phyloP scores from a whole-genome alignment of 257 asterid genomes.

The Lavandula angustifolia region DNA sequence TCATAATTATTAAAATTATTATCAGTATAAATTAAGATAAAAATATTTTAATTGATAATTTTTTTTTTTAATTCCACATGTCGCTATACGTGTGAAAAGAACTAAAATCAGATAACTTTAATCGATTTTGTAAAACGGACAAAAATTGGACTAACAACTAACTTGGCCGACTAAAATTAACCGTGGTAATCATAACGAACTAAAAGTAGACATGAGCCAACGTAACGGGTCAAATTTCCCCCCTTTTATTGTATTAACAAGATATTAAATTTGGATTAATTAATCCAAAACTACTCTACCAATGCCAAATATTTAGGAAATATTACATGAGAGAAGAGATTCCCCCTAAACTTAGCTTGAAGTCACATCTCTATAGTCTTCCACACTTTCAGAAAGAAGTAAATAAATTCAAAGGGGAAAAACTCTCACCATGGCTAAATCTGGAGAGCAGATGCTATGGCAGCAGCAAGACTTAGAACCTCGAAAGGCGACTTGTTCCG shows the following conservation, averaged over 20 bases:
- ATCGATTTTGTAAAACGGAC: no score
- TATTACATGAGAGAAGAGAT: conserved; percentile 8
- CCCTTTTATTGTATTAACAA: conserved; percentile 13
- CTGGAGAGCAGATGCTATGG: conserved; percentile 84
- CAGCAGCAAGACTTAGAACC: conserved; percentile 82
- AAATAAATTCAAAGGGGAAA: conserved; percentile 12
- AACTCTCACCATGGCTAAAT: conserved; percentile 41
- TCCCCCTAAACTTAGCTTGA: conserved; percentile 18
- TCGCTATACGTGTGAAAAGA: no score
- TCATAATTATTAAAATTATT: no score
- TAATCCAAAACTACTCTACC: conserved; percentile 22
- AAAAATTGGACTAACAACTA: no score
- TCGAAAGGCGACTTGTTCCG: conserved; percentile 74
- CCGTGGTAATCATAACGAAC: no score
- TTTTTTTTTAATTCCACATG: no score
- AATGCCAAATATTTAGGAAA: conserved; percentile 5
- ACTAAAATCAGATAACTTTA: no score
- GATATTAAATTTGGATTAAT: conserved; percentile 3
- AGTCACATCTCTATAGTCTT: conserved; percentile 35
- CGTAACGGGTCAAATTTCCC: no score
- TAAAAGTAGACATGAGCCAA: no score
- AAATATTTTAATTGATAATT: no score
- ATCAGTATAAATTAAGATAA: no score
- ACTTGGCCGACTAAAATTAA: no score
- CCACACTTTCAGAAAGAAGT: conserved; percentile 4